These are phyloP conservation scores for Podospora appendiculata DNA, from an alignment of 495 filamentous ascomycete species.

Conservation along the genomic window DNA sequence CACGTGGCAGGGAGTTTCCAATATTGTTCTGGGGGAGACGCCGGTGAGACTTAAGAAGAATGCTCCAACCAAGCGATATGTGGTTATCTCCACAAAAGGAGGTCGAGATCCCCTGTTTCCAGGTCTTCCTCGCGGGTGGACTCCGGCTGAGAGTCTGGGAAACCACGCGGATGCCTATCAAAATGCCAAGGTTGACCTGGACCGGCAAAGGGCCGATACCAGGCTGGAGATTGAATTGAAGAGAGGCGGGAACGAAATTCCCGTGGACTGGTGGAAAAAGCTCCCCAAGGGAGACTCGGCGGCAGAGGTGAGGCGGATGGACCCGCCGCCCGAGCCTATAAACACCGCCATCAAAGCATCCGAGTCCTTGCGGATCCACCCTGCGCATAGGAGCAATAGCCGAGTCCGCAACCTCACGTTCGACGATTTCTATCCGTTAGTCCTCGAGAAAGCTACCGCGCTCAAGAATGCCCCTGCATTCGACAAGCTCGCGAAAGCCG, in stretches of 20 bases:
- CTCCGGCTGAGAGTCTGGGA: constrained; percentile 18
- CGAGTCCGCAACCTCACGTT: neutral
- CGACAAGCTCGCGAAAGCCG: constrained; percentile 1
- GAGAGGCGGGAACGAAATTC: constrained; percentile 12
- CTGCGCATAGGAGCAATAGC: constrained; percentile 9
- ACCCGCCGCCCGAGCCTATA: constrained; percentile 13
- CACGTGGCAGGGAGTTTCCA: constrained; percentile 14
- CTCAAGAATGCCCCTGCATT: constrained; percentile 6
- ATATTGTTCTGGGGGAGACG: constrained; percentile 16
- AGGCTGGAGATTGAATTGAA: constrained; percentile 20
- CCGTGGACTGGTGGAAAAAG: constrained; percentile 17
- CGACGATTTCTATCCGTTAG: constrained; percentile 6
- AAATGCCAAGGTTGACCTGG: constrained; percentile 11
- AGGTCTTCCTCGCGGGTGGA: constrained; percentile 14
- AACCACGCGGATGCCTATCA: constrained; percentile 20
- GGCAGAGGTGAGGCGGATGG: neutral
- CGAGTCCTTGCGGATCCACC: constrained; percentile 16
- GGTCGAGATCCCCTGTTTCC: constrained; percentile 19
- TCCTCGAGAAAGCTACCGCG: constrained; percentile 4
- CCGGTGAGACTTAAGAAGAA: constrained; percentile 19
- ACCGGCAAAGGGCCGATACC: constrained; percentile 15
- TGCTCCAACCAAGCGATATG: constrained; percentile 23
- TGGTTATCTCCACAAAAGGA: constrained; percentile 15
- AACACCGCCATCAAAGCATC: constrained; percentile 8
- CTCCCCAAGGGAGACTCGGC: neutral